Evolutionary conservation across 345 rosid species (phyloP), one percentile per base, ranked within the genome.

Genomic region (Chamaenerion angustifolium): DNA sequence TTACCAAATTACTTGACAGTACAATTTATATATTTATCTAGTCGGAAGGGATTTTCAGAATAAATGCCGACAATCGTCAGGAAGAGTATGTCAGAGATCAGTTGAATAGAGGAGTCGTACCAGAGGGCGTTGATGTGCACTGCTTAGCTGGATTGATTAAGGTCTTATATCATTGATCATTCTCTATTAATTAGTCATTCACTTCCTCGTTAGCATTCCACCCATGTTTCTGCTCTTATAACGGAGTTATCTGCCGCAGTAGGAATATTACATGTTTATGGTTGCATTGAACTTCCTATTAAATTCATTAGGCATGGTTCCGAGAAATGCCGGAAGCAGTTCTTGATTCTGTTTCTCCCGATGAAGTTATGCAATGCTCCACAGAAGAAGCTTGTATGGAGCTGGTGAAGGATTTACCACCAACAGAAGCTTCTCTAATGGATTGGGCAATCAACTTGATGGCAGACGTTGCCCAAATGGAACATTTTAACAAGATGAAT

Each of bases 41-140:
- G 78, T 71, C 75, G 16, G 78, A 73, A 49, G 78, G 78, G 43
- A 66, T 73, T 49, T 73, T 73, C 64, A 56, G 78, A 63, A 69
- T 73, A 19, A 73, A 61, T 48, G 78, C 71, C 8, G 74, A 58
- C 40, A 73, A 69, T 55, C 63, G 72, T 59, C 78, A 73, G 57
- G 78, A 69, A 40, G 78, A 69, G 62, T 63, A 54, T 48, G 75
- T 60, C 19, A 69, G 78, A 62, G 74, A 69, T 21, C 72, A 69
- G 43, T 55, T 73, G 54, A 73, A 69, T 49, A 56, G 53, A 56
- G 78, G 78, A 60, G 49, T 66, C 52, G 48, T 73, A 31, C 72
- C 72, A 19, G 72, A 63, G 2, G 67, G 57, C 41, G 45, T 66
- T 43, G 78, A 73, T 23, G 71, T 66, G 52, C 78, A 73, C 25